Evolutionary conservation across 306 rosid species (phyloP).

Genomic region (Bauhinia variegata): DNA sequence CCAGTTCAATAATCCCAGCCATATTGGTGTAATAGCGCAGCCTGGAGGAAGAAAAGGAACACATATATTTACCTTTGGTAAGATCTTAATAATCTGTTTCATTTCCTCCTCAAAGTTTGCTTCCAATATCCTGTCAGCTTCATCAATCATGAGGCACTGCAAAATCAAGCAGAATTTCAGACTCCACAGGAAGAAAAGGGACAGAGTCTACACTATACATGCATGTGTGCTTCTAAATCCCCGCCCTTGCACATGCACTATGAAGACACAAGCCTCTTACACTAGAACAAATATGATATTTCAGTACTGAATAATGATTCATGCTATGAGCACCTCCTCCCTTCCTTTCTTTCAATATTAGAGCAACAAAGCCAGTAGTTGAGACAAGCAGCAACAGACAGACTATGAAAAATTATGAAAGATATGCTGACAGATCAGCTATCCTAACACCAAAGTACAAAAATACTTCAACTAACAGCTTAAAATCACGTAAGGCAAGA

Average conservation of each 20-base stretch:
- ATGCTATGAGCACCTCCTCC: background rate
- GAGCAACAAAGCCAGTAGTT: background rate
- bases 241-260: too few relatives aligned
- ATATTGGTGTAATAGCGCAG: background rate
- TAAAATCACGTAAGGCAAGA: background rate
- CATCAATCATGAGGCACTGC: conserved; percentile 92
- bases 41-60: background rate
- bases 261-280: background rate
- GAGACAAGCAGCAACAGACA: too few relatives aligned
- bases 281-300: background rate
- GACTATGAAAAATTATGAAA: too few relatives aligned
- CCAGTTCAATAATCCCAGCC: conserved; percentile 15
- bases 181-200: conserved; percentile 33
- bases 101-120: conserved; percentile 95
- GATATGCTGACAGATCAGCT: too few relatives aligned
- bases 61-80: conserved; percentile 71
- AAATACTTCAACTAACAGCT: background rate
- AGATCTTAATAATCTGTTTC: conserved; percentile 78
- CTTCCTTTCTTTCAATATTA: background rate
- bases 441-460: too few relatives aligned
- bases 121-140: conserved; percentile 97
- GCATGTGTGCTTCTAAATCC: background rate
- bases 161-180: conserved; percentile 34
- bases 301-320: background rate
- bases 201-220: conserved; percentile 33